A percentile compares a stretch with the other conserved stretches of the same genome.
These are phyloP conservation scores for Claviceps arundinis DNA, from an alignment of 2,329 filamentous ascomycete genomes.

Conservation along the genomic window DNA sequence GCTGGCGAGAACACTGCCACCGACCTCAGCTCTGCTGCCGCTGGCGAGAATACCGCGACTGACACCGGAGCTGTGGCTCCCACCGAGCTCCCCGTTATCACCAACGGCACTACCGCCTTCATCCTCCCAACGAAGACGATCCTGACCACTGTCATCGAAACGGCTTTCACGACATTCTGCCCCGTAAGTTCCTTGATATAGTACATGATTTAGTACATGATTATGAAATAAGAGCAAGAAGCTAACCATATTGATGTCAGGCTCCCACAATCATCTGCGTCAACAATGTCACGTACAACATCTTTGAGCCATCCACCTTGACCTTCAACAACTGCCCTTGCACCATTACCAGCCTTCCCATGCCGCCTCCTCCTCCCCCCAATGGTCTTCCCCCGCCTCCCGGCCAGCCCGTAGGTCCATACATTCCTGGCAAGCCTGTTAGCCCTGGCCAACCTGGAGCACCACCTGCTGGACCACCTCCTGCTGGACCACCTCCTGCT, in stretches of 20 bases:
- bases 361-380: constrained; percentile 5
- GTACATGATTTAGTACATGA: no score
- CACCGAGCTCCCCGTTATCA: neutral
- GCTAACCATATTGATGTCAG: constrained; percentile 7
- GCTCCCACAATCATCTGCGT: constrained; percentile 22
- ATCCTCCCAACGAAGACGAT: constrained; percentile 5
- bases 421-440: constrained; percentile 3
- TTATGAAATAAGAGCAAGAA: neutral
- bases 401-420: neutral
- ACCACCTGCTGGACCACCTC: no score
- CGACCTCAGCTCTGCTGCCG: neutral
- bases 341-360: constrained; percentile 19
- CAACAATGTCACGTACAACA: constrained; percentile 30
- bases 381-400: neutral
- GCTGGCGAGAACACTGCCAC: neutral
- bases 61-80: neutral
- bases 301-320: constrained; percentile 26
- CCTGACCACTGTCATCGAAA: constrained; percentile 25
- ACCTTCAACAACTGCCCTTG: constrained; percentile 37
- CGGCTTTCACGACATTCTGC: constrained; percentile 28
- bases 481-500: no score
- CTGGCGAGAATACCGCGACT: neutral
- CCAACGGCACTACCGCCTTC: neutral
- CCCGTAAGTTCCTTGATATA: constrained; percentile 21
- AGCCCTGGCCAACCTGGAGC: neutral